Evolutionary conservation across 2,329 filamentous ascomycete genomes (phyloP), one percentile per base, ranked within the genome.

Genomic region (Neopestalotiopsis rosae): DNA sequence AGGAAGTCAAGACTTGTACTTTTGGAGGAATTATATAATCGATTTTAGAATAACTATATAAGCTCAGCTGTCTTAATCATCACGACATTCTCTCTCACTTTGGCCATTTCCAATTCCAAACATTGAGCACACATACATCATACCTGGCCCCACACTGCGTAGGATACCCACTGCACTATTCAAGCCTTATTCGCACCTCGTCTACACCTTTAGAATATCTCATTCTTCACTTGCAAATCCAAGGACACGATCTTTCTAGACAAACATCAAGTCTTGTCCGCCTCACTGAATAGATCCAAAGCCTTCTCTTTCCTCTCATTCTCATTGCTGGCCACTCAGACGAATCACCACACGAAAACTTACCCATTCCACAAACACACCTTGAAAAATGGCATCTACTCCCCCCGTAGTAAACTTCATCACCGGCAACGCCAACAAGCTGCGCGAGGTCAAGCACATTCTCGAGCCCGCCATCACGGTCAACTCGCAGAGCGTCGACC

Each of bases 381-480:
- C 30, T 4, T 38, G 4, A 7, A 24, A 20, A 28, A 67, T 67
- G 65, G 52, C 65, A 67, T 42, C 65, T 28, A 28, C 24, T 13
- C 52, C 57, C n/a, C 66, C 59, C 4, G 76, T 79, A 5, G 81
- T 99, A 73, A 95, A 97, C 82, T 99, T 99, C 85, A 97, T 99
- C 79, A 98, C 95, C 1, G 93, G 95, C 81, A 99, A 99, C 83
- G 90, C 91, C 77, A 97, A 97, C 85, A 99, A 99, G 84, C 88
- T 99, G 68, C 84, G 87, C 68, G 96, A 99, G 84, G 94, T 97
- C 73, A 90, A 93, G 80, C 91, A 92, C 20, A 98, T 99, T 74
- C 88, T 99, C 3, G 90, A 91, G 74, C 85, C 88, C 9, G 88
- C 88, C 42, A 92, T 98, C 72, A 85, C 91, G 71, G 87, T 99